These are phyloP conservation scores for Cyclaneusma minus DNA, from an alignment of 2,329 filamentous ascomycete species.

Conservation along the genomic window DNA sequence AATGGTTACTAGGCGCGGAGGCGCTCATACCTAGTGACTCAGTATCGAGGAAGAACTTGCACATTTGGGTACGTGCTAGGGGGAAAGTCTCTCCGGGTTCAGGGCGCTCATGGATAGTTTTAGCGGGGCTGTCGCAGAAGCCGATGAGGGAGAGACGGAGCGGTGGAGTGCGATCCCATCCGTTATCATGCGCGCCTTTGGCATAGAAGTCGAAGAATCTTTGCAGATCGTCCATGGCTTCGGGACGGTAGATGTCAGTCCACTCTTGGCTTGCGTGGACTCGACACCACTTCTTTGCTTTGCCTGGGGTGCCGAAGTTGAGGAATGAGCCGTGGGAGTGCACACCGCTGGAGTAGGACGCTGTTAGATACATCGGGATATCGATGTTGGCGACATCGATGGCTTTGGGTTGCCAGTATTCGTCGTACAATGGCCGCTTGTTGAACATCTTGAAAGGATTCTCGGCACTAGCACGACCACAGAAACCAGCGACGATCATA, in stretches of 20 bases:
- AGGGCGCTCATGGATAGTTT: too few relatives aligned
- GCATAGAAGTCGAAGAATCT: slow-evolving; percentile 30
- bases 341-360: slow-evolving; percentile 3
- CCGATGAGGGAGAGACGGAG: slow-evolving; percentile 29
- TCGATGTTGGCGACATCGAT: slow-evolving; percentile 5
- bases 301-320: slow-evolving; percentile 2
- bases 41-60: too few relatives aligned
- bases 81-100: too few relatives aligned
- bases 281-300: slow-evolving; percentile 7
- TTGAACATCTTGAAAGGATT: slow-evolving; percentile 5
- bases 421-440: slow-evolving; percentile 3
- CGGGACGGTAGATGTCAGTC: slow-evolving; percentile 25
- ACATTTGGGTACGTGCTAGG: too few relatives aligned
- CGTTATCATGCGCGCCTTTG: slow-evolving; percentile 25
- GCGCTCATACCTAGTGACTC: too few relatives aligned
- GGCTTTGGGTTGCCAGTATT: slow-evolving; percentile 8
- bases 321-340: slow-evolving; percentile 5
- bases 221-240: slow-evolving; percentile 22
- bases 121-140: too few relatives aligned
- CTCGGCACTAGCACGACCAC: slow-evolving; percentile 3
- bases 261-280: slow-evolving; percentile 24
- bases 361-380: slow-evolving; percentile 6
- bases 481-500: slow-evolving; percentile 1
- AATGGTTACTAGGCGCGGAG: too few relatives aligned
- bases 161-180: slow-evolving; percentile 28